These are phyloP conservation scores for Coniferiporia sulphurascens DNA, from an alignment of 1,284 basidiomycete species.

Conservation along the genomic window DNA sequence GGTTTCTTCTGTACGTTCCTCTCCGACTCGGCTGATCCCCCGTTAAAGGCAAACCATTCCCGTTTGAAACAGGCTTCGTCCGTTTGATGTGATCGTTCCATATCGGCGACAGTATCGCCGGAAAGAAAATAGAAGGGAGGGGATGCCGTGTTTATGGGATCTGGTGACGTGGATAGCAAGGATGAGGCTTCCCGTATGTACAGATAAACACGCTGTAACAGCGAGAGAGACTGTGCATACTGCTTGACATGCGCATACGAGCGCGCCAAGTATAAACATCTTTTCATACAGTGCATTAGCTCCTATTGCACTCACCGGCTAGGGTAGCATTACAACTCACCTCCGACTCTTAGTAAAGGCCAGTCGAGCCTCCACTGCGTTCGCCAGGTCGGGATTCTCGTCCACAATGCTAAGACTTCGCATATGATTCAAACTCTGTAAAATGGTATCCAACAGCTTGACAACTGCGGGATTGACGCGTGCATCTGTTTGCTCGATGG, in stretches of 20 bases:
- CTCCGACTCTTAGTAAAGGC: conserved; percentile 71
- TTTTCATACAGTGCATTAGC: conserved; percentile 23
- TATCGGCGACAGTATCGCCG: conserved; percentile 37
- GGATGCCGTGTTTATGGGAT: conserved; percentile 38
- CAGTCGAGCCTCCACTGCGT: conserved; percentile 71
- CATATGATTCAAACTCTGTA: conserved; percentile 83
- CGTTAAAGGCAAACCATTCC: conserved; percentile 77
- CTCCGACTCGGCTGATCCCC: conserved; percentile 46
- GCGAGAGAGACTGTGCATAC: conserved; percentile 65
- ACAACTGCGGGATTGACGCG: conserved; percentile 79
- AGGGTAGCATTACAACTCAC: conserved; percentile 31
- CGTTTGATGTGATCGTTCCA: conserved; percentile 46
- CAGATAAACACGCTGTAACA: conserved; percentile 64
- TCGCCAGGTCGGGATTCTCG: conserved; percentile 76
- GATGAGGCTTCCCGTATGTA: conserved; percentile 61
- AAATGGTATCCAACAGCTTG: conserved; percentile 80
- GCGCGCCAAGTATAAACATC: conserved; percentile 66
- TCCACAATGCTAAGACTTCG: conserved; percentile 80
- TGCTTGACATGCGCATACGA: conserved; percentile 66
- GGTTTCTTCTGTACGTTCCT: conserved; percentile 66
- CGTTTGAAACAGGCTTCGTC: conserved; percentile 61
- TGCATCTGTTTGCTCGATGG: conserved; percentile 53
- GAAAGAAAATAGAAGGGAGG: conserved; percentile 55
- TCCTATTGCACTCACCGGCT: conserved; percentile 5
- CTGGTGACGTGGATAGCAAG: conserved; percentile 34